Base-by-base conservation (phyloP, 306 rosid species). In the Castanospermum australe region DNA sequence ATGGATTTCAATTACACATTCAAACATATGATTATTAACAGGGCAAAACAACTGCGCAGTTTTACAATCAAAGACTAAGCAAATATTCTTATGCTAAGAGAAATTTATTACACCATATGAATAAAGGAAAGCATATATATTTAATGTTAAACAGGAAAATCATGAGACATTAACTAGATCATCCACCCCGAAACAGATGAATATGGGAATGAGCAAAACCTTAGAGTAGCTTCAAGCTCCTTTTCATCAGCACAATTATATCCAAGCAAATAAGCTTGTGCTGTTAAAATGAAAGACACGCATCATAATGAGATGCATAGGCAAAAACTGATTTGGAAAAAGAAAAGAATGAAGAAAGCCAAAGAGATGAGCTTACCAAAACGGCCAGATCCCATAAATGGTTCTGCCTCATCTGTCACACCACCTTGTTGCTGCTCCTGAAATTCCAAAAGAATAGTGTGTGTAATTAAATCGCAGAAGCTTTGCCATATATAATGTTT, bases 381-480 rank as follows among this genome's bases (percentile, higher is more conserved):
- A 52, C 96, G 98, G 50, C 98, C 98, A 0, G 98, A 95, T 77
- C 99, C 99, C 98, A 91, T 90, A 81, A 92, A 95, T 47, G 98
- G 97, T 56, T 92, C 97, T 39, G 93, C 89, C 73, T 95, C 99
- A 57, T 93, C 99, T 2, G 87, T 79, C 35, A 15, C 91, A 71
- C 87, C 92, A 20, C 81, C 89, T 84, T 92, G 97, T 74, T 85
- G 94, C 87, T 82, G 97, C 79, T 95, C 97, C 96, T 91, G 87
- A 44, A 79, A 50, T 74, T 88, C n/a, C 52, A 25, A 41, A 47
- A 13, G 56, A 81, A 51, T n/a, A 20, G n/a, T n/a, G n/a, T 20
- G 48, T 2, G 38, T 8, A 44, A 65, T 13, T 41, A 42, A 56
- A 81, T 74, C 42, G 76, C 41, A 50, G 30, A 24, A 69, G 24